Conservation (phyloP, 768 basidiomycete species). For the Saitozyma podzolica region DNA sequence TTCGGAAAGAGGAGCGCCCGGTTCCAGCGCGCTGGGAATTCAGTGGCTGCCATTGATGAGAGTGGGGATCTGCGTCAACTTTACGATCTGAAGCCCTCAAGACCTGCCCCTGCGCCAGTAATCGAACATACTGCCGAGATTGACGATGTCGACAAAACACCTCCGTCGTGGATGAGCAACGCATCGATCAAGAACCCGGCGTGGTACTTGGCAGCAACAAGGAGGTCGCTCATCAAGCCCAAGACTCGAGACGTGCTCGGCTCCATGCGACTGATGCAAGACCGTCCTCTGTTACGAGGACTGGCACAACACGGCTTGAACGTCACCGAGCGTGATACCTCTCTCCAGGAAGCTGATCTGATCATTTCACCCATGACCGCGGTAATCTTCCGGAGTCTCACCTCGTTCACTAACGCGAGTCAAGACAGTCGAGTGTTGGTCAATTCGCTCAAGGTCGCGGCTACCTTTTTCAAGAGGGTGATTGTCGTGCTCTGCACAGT, state of each 20-base stretch:
- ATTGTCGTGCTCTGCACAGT: conserved; percentile 6
- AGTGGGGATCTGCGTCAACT: too few species aligned
- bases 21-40: too few species aligned
- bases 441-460: conserved; percentile 1
- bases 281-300: neutral
- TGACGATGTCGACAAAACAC: too few species aligned
- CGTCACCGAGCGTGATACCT: conserved; percentile 2
- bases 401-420: neutral
- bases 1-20: too few species aligned
- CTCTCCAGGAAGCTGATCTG: conserved; percentile 12
- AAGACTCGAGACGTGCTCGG: neutral
- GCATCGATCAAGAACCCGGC: conserved; percentile 5
- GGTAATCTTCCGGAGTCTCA: conserved; percentile 8
- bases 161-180: neutral
- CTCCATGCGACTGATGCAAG: neutral
- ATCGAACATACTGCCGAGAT: too few species aligned
- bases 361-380: conserved; percentile 4
- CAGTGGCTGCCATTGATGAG: too few species aligned
- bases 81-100: too few species aligned
- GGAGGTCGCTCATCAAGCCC: neutral
- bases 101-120: too few species aligned
- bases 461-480: conserved; percentile 1
- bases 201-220: conserved; percentile 4
- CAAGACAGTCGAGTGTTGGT: too few species aligned
- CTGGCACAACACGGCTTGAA: neutral